Percentiles rank a stretch among this genome's conserved stretches.
These are phyloP conservation scores for Citrus reticulata DNA, from an alignment of 345 rosid genomes.

Conservation along the genomic window DNA sequence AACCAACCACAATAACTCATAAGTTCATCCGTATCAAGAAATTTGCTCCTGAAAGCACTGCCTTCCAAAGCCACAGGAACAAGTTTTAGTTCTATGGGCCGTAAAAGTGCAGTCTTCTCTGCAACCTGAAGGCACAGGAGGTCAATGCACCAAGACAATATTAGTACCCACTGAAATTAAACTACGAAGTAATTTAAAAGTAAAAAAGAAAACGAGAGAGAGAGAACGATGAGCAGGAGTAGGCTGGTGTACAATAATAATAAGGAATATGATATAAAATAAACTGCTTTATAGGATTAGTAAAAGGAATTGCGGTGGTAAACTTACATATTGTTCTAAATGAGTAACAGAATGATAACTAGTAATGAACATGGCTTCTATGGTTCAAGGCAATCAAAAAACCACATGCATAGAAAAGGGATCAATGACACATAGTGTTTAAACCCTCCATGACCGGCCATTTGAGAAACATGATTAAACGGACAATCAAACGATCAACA, in stretches of 20 bases:
- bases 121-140: slow-evolving; percentile 62
- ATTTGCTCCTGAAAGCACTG: slow-evolving; percentile 90
- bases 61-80: slow-evolving; percentile 93
- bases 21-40: slow-evolving; percentile 87
- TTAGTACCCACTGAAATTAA: slow-evolving; percentile 5
- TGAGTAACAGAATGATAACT: neutral
- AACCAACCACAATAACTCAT: slow-evolving; percentile 86
- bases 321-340: neutral
- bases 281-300: neutral
- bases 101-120: slow-evolving; percentile 78
- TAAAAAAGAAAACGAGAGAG: neutral
- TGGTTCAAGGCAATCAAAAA: slow-evolving; percentile 1
- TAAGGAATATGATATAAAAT: neutral
- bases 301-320: neutral
- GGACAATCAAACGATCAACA: neutral
- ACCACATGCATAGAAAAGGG: neutral
- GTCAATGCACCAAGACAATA: slow-evolving; percentile 20
- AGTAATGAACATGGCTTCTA: neutral
- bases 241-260: neutral
- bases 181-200: neutral
- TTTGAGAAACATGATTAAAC: neutral
- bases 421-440: neutral
- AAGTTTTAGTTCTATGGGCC: slow-evolving; percentile 84
- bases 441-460: neutral
- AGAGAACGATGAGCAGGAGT: neutral